Percentiles rank a stretch among this genome's conserved stretches.
Evolutionary conservation across 345 rosid genomes (phyloP).

Genomic region (Euphorbia pulcherrima): DNA sequence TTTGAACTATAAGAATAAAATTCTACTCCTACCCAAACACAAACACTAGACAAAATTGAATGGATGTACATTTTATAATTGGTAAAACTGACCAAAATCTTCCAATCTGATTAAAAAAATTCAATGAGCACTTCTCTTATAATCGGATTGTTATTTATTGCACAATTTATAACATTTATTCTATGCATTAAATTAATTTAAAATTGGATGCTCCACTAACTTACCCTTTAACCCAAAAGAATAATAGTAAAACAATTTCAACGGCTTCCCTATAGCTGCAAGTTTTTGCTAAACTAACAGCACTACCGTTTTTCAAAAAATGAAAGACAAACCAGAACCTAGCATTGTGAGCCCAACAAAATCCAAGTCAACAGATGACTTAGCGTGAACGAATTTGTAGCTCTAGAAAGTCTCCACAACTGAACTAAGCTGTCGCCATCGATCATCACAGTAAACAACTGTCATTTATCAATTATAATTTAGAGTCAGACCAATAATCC

Average conservation of each 20-base stretch:
- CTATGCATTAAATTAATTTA: not conserved
- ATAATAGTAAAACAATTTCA: not conserved
- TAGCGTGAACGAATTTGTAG: not conserved
- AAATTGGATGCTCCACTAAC: not conserved
- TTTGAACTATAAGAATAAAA: too few species aligned
- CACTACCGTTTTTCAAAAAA: not conserved
- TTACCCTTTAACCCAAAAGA: not conserved
- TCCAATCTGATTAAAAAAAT: too few species aligned
- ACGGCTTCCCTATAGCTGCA: not conserved
- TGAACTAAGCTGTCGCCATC: constrained; percentile 12
- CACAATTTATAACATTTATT: too few species aligned
- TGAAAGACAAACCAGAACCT: constrained; percentile 16
- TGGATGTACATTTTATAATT: not conserved
- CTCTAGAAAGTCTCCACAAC: not conserved
- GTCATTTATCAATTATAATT: constrained; percentile 1
- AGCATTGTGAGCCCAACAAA: not conserved
- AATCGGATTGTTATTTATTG: not conserved
- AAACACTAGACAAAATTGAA: too few species aligned
- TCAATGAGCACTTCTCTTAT: too few species aligned
- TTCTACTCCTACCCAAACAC: too few species aligned
- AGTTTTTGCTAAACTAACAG: not conserved
- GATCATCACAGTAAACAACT: constrained; percentile 14
- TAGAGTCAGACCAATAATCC: not conserved
- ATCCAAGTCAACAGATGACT: not conserved
- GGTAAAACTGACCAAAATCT: not conserved